Conservation (phyloP, 2,329 filamentous ascomycete genomes). For the Coleophoma cylindrospora region DNA sequence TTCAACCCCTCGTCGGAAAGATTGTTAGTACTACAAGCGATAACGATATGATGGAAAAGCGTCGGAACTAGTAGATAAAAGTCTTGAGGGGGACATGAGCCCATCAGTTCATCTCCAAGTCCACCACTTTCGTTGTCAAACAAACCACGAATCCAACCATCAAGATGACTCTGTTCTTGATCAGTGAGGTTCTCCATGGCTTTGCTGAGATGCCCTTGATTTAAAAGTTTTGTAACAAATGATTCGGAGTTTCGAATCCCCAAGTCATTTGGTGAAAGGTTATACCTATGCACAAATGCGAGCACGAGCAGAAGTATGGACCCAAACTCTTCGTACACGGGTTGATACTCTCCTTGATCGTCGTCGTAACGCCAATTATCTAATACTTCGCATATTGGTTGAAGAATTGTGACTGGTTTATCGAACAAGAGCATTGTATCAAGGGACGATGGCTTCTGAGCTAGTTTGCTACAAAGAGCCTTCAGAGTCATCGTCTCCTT, state of each 20-base stretch:
- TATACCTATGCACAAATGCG: conserved; percentile 72
- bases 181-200: conserved; percentile 55
- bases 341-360: conserved; percentile 79
- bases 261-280: conserved; percentile 58
- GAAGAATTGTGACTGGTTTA: conserved; percentile 62
- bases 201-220: conserved; percentile 51
- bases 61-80: conserved; percentile 77
- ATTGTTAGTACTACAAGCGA: conserved; percentile 61
- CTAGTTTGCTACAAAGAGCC: conserved; percentile 66
- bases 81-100: conserved; percentile 74
- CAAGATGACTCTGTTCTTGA: conserved; percentile 59
- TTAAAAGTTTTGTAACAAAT: conserved; percentile 64
- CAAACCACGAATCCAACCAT: conserved; percentile 72
- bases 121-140: conserved; percentile 71
- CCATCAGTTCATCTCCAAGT: conserved; percentile 75
- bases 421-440: conserved; percentile 75
- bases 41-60: conserved; percentile 69
- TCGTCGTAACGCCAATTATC: conserved; percentile 80
- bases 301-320: conserved; percentile 69
- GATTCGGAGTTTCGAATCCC: conserved; percentile 55
- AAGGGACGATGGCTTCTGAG: conserved; percentile 64
- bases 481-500: conserved; percentile 81
- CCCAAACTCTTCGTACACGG: conserved; percentile 82
- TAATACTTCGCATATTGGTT: conserved; percentile 68
- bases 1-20: conserved; percentile 67